Percentiles rank a stretch among this genome's conserved stretches.
These are phyloP conservation scores for Backusella morwellensis DNA, from an alignment of 192 early-diverging fungal genomes.

Conservation along the genomic window DNA sequence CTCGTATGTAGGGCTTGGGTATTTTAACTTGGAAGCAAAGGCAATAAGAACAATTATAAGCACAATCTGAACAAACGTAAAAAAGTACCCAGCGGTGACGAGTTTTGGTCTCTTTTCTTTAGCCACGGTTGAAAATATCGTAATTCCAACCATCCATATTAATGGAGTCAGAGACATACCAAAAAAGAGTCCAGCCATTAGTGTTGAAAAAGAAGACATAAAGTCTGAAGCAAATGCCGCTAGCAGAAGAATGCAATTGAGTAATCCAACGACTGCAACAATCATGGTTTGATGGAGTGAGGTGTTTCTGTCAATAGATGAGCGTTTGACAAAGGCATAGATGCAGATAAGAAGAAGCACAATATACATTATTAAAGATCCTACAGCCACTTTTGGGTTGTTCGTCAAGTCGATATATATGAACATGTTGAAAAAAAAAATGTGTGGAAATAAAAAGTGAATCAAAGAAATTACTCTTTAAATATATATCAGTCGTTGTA, in stretches of 20 bases:
- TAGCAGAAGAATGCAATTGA: not conserved
- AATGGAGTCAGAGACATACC: not conserved
- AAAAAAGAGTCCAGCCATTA: not conserved
- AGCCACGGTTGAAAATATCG: not conserved
- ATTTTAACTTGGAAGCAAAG: too few species aligned
- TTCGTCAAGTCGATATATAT: not conserved
- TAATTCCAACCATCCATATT: not conserved
- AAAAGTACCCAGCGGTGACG: not conserved
- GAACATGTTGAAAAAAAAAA: not conserved
- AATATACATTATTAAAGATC: not conserved
- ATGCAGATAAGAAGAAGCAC: not conserved
- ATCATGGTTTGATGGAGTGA: not conserved
- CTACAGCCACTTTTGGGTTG: not conserved
- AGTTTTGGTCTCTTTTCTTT: not conserved
- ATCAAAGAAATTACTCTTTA: too few species aligned
- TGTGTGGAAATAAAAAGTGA: not conserved
- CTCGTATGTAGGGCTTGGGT: too few species aligned
- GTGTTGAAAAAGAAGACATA: not conserved
- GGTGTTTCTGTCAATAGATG: not conserved
- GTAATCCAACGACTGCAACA: not conserved
- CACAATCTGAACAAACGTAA: not conserved
- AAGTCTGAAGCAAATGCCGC: not conserved
- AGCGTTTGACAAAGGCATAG: not conserved
- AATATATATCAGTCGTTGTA: too few species aligned
- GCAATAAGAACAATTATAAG: not conserved